Evolutionary conservation across 1,284 basidiomycete genomes (phyloP).

Genomic region (Rhodotorula sp.): DNA sequence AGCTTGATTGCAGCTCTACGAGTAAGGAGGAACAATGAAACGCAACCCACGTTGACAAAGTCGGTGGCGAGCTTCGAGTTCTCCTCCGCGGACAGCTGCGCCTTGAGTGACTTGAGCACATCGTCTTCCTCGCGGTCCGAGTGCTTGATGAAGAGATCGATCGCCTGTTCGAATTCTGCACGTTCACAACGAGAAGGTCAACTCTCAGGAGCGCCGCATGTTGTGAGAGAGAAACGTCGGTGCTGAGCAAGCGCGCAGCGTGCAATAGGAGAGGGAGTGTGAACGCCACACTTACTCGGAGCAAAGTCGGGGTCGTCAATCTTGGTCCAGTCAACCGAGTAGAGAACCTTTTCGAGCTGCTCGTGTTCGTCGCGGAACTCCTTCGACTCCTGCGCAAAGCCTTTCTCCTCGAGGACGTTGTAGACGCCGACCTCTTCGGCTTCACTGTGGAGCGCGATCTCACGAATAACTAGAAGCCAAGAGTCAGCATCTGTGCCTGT

Average conservation of each 20-base stretch:
- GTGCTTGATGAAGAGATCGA: slow-evolving; percentile 42
- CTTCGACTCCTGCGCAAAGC: slow-evolving; percentile 25
- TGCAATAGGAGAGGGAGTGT: too few relatives aligned
- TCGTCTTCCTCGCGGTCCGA: slow-evolving; percentile 41
- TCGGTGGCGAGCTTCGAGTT: slow-evolving; percentile 36
- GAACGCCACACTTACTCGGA: neutral
- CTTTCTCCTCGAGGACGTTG: slow-evolving; percentile 28
- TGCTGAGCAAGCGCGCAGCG: neutral
- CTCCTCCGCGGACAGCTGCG: slow-evolving; percentile 36
- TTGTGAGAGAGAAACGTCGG: neutral
- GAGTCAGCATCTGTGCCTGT: neutral
- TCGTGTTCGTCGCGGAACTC: slow-evolving; percentile 39
- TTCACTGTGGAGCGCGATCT: slow-evolving; percentile 29
- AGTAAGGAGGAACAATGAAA: too few relatives aligned
- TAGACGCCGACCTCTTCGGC: slow-evolving; percentile 40
- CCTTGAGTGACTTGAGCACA: slow-evolving; percentile 21
- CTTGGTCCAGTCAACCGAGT: slow-evolving; percentile 34
- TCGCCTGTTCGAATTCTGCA: slow-evolving; percentile 37
- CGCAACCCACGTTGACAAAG: slow-evolving; percentile 35
- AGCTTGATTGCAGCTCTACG: too few relatives aligned
- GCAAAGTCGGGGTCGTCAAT: slow-evolving; percentile 29
- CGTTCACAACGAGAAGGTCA: neutral
- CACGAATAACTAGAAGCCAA: slow-evolving; percentile 15
- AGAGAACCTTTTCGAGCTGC: slow-evolving; percentile 41
- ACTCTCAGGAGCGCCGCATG: neutral